Evolutionary conservation across 257 asterid genomes (phyloP).

Genomic region (Voacanga thouarsii): DNA sequence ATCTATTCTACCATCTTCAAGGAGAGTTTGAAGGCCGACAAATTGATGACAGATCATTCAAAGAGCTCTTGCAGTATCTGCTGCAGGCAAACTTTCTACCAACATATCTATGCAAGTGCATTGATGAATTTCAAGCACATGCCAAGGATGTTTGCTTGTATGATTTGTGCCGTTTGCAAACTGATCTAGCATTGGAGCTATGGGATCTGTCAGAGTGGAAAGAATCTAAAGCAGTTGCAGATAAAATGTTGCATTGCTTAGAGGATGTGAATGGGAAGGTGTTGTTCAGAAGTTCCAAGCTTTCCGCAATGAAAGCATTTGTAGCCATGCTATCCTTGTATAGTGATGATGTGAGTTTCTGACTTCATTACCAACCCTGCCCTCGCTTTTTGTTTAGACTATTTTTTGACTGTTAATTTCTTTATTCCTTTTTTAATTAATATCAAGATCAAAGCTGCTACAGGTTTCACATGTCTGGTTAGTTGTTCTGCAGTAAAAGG

Average conservation of each 20-base stretch:
- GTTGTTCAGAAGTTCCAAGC: slow-evolving; percentile 56
- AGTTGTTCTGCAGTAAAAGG: not conserved
- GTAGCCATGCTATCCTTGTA: slow-evolving; percentile 54
- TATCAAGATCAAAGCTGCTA: not conserved
- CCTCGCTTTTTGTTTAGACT: not conserved
- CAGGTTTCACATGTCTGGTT: not conserved
- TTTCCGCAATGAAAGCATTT: slow-evolving; percentile 72
- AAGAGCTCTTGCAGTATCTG: slow-evolving; percentile 75
- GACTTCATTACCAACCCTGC: not conserved
- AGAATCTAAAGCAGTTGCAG: slow-evolving; percentile 63
- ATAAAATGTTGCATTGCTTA: slow-evolving; percentile 56
- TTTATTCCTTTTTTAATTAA: not conserved
- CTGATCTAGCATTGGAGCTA: slow-evolving; percentile 70
- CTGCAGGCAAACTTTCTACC: slow-evolving; percentile 58
- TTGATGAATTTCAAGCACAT: slow-evolving; percentile 43
- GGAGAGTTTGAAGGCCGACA: slow-evolving; percentile 94
- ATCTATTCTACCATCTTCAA: slow-evolving; percentile 79
- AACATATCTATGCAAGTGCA: slow-evolving; percentile 45
- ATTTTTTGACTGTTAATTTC: not conserved
- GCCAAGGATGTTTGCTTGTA: slow-evolving; percentile 36
- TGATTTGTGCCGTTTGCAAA: slow-evolving; percentile 55
- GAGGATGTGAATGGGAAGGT: slow-evolving; percentile 58
- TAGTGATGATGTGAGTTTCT: slow-evolving; percentile 25
- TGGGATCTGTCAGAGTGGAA: slow-evolving; percentile 76
- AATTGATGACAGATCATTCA: slow-evolving; percentile 67